These are phyloP conservation scores for Discostella stelligera DNA, from an alignment of 352 stramenopile genomes.

Conservation along the genomic window DNA sequence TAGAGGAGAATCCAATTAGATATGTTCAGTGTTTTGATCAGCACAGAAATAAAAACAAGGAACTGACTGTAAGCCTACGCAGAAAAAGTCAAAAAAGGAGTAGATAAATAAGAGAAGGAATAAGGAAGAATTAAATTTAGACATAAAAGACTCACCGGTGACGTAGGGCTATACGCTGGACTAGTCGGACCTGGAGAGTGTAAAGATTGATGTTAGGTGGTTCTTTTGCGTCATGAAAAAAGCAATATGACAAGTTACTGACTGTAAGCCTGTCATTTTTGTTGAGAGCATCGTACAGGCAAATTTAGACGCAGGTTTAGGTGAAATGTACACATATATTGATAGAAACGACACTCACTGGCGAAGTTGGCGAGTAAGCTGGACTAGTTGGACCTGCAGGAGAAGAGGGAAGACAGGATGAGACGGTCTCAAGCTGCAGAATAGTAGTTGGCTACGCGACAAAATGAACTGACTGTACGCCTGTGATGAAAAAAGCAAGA, in stretches of 20 bases:
- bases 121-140: not conserved
- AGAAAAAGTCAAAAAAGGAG: not conserved
- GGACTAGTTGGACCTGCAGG: constrained; percentile 80
- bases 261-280: not conserved
- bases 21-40: not conserved
- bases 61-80: not conserved
- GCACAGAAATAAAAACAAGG: not conserved
- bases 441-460: not conserved
- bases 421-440: not conserved
- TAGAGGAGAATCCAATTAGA: not conserved
- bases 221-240: not conserved
- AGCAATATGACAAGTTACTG: not conserved
- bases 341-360: not conserved
- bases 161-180: constrained; percentile 84
- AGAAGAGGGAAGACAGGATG: not conserved
- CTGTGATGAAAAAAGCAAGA: no score
- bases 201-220: not conserved
- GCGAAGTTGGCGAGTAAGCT: constrained; percentile 70
- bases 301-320: not conserved
- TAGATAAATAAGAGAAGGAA: not conserved
- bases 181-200: constrained; percentile 49
- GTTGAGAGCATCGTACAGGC: not conserved
- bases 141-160: constrained; percentile 15
- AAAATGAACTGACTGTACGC: not conserved
- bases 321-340: not conserved